These are phyloP conservation scores for Ophiocordyceps sinensis DNA, from an alignment of 2,329 filamentous ascomycete genomes.

Conservation along the genomic window DNA sequence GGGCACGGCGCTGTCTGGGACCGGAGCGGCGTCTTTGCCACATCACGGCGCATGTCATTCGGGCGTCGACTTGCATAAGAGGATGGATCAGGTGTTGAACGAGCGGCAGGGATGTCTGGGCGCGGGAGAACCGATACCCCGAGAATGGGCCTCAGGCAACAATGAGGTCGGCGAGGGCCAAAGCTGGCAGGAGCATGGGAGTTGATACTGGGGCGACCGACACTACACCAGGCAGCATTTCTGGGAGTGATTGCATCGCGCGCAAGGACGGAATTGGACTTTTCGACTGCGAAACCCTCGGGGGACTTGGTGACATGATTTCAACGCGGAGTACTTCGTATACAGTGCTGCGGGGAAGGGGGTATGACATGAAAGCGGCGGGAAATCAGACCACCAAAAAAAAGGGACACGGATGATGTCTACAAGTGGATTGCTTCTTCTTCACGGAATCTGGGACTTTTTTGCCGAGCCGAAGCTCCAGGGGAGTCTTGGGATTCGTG, in stretches of 20 bases:
- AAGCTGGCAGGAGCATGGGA: neutral
- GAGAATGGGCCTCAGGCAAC: neutral
- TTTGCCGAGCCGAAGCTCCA: neutral
- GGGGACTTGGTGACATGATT: neutral
- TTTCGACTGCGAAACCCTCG: neutral
- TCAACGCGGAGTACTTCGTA: neutral
- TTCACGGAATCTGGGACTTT: neutral
- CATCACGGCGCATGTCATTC: conserved; percentile 6
- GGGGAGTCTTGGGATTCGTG: too few relatives aligned
- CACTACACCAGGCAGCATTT: conserved; percentile 1
- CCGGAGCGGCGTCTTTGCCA: conserved; percentile 6
- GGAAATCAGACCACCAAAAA: too few relatives aligned
- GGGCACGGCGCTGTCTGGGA: conserved; percentile 5
- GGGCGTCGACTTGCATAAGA: neutral
- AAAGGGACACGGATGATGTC: too few relatives aligned
- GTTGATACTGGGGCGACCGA: conserved; percentile 1
- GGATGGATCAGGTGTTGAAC: neutral
- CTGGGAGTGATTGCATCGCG: conserved; percentile 1
- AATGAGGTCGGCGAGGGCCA: neutral
- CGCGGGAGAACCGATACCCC: neutral
- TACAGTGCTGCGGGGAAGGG: neutral
- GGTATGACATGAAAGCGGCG: too few relatives aligned
- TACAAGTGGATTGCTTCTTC: neutral
- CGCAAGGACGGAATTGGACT: neutral
- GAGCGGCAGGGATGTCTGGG: neutral